Evolutionary conservation across 179 eudicot species (phyloP).

Genomic region (Drosera spatulata): DNA sequence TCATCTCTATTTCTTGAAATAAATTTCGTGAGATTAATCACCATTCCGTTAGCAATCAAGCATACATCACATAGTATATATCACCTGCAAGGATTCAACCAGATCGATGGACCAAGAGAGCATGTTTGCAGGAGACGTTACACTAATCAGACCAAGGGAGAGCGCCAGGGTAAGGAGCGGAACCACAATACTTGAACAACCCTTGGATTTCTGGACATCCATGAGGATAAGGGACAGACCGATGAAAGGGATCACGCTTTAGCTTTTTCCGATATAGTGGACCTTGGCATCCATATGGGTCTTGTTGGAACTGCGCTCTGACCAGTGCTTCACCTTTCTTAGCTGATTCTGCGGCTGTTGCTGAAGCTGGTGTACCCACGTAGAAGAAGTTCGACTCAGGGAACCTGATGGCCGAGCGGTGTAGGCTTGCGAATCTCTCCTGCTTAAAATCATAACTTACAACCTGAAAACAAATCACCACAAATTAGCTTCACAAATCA

Average conservation of each 20-base stretch:
- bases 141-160: constrained; percentile 55
- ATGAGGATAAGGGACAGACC: constrained; percentile 76
- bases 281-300: constrained; percentile 80
- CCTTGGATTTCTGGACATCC: constrained; percentile 72
- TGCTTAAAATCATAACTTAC: constrained; percentile 92
- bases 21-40: too few relatives aligned
- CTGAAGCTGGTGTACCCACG: constrained; percentile 78
- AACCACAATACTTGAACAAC: constrained; percentile 64
- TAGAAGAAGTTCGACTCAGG: constrained; percentile 67
- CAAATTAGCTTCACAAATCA: neutral
- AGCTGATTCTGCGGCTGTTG: constrained; percentile 64
- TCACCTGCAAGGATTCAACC: neutral
- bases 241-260: constrained; percentile 75
- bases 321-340: constrained; percentile 67
- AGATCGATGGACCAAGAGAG: neutral
- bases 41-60: too few relatives aligned
- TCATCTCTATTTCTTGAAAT: too few relatives aligned
- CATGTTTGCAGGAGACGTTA: neutral
- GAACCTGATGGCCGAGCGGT: constrained; percentile 71
- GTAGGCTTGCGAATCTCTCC: constrained; percentile 66
- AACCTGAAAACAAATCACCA: constrained; percentile 30
- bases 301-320: constrained; percentile 67
- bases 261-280: constrained; percentile 61
- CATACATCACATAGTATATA: too few relatives aligned
- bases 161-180: constrained; percentile 47